Percentiles rank a stretch among this genome's conserved stretches.
phyloP scores from a whole-genome alignment of 331 rosid species.

The Prunus yedoensis region DNA sequence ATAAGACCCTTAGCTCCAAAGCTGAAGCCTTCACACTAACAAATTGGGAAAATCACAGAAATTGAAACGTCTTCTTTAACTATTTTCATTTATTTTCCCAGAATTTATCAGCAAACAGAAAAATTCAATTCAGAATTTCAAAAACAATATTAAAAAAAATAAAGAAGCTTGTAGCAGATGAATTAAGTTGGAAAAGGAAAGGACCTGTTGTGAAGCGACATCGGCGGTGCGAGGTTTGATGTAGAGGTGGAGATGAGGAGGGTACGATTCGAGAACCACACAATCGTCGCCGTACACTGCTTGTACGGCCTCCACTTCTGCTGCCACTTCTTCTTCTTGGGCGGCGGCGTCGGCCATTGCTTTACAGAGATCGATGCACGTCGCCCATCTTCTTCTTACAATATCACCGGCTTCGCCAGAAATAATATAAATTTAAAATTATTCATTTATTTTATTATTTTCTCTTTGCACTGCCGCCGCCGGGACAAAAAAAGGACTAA shows the following conservation, averaged over 20 bases:
- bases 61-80: not conserved
- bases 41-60: not conserved
- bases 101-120: not conserved
- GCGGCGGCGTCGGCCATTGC: slow-evolving; percentile 23
- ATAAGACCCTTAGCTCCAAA: not conserved
- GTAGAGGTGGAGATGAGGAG: slow-evolving; percentile 69
- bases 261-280: slow-evolving; percentile 41
- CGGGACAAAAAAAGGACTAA: too few relatives aligned
- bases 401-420: too few relatives aligned
- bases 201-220: slow-evolving; percentile 73
- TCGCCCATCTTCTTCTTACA: too few relatives aligned
- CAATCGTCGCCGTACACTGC: slow-evolving; percentile 71
- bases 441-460: too few relatives aligned
- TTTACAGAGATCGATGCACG: too few relatives aligned
- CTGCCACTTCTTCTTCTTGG: slow-evolving; percentile 49
- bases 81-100: not conserved
- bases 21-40: not conserved
- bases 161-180: not conserved
- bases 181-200: not conserved
- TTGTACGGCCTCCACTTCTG: slow-evolving; percentile 69
- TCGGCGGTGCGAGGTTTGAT: slow-evolving; percentile 83
- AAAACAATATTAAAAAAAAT: too few relatives aligned
- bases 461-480: too few relatives aligned
- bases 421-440: too few relatives aligned
- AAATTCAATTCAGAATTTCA: not conserved